A percentile compares a stretch with the other conserved stretches of the same genome.
Conservation (phyloP, 2,329 filamentous ascomycete species). For the Stagonosporopsis tanaceti region DNA sequence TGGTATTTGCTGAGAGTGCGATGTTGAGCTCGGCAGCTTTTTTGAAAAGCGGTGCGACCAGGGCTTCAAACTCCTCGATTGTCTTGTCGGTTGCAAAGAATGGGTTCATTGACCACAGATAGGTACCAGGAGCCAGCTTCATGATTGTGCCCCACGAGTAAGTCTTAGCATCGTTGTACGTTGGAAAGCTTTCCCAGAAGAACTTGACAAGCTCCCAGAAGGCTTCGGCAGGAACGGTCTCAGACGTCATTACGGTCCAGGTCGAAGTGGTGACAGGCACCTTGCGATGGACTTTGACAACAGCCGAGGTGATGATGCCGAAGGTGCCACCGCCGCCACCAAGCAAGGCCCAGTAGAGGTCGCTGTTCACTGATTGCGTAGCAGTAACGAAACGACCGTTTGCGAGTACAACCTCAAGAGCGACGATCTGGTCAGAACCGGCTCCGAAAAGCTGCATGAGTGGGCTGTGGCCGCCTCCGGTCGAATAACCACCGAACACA, state of each 20-base stretch:
- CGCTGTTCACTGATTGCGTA: conserved; percentile 44
- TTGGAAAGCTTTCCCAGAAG: conserved; percentile 34
- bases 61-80: conserved; percentile 29
- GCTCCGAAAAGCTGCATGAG: conserved; percentile 56
- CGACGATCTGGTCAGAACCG: conserved; percentile 47
- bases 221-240: conserved; percentile 38
- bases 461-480: conserved; percentile 63
- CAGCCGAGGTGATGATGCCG: conserved; percentile 45
- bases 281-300: conserved; percentile 45
- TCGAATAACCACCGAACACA: conserved; percentile 52
- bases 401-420: conserved; percentile 46
- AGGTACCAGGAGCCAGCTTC: conserved; percentile 32
- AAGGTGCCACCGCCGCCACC: conserved; percentile 49
- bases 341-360: conserved; percentile 51
- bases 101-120: conserved; percentile 37
- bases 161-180: conserved; percentile 36
- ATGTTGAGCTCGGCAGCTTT: conserved; percentile 35
- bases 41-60: conserved; percentile 36
- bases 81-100: conserved; percentile 42
- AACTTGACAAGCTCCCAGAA: conserved; percentile 41
- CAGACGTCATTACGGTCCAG: conserved; percentile 39
- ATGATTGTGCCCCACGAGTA: conserved; percentile 40
- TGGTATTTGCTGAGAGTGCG: conserved; percentile 33
- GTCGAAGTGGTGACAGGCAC: conserved; percentile 43
- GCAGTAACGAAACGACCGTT: conserved; percentile 36